These are phyloP conservation scores for Aspergillus uvarum DNA, from an alignment of 2,329 filamentous ascomycete genomes.

Conservation along the genomic window DNA sequence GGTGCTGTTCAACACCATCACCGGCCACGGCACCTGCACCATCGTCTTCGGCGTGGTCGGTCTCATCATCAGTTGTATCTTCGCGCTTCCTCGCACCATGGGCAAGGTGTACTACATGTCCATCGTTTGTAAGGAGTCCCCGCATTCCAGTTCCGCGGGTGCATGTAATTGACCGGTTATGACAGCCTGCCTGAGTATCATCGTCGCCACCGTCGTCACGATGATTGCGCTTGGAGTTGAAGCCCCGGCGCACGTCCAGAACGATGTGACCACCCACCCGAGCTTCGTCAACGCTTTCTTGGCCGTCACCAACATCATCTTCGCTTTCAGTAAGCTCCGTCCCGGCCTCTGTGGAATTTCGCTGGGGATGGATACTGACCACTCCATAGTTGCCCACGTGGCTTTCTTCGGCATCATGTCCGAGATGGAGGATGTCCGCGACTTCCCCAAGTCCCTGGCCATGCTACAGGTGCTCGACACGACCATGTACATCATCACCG, in stretches of 20 bases:
- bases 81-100: conserved; percentile 62
- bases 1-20: conserved; percentile 66
- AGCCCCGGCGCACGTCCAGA: conserved; percentile 40
- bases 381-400: conserved; percentile 52
- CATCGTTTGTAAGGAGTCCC: conserved; percentile 49
- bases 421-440: conserved; percentile 61
- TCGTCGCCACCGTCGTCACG: conserved; percentile 60
- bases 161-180: conserved; percentile 3
- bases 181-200: conserved; percentile 58
- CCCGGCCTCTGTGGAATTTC: no score
- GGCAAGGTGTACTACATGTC: conserved; percentile 62
- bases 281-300: conserved; percentile 58
- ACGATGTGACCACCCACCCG: conserved; percentile 39
- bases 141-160: neutral
- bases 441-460: conserved; percentile 63
- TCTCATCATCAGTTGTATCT: conserved; percentile 56
- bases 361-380: neutral
- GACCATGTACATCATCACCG: conserved; percentile 63
- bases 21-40: conserved; percentile 61
- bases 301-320: conserved; percentile 65
- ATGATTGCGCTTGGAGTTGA: conserved; percentile 63
- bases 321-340: conserved; percentile 57
- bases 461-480: conserved; percentile 61
- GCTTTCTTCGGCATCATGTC: conserved; percentile 67
- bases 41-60: conserved; percentile 62